Evolutionary conservation across 2,329 filamentous ascomycete species (phyloP), one percentile per base, ranked within the genome.

Genomic region (Phyllosticta citriasiana): DNA sequence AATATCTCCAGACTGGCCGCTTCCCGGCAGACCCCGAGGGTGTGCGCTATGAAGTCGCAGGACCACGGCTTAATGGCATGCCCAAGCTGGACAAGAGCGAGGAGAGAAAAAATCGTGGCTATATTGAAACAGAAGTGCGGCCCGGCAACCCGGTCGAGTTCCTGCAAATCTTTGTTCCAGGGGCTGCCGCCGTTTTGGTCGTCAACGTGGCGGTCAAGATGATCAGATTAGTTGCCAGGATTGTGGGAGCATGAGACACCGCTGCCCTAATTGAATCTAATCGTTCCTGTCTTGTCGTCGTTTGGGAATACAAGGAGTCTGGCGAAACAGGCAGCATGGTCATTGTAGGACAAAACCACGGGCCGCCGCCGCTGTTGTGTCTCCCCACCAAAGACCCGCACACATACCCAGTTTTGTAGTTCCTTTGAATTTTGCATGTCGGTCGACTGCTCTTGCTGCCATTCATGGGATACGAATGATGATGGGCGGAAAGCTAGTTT

Each of bases 1-100:
- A 88, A 62, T 97, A 91, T 72, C 75, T 76, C 30, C 67, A 74
- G 58, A 91, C 86, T 0, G 91, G 91, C 2, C 83, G 87, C n/a
- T 96, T 99, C 69, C 94, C 94, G 0, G 81, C 86, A 1, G 87
- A 88, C 64, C 76, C 53, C 33, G 61, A 58, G 14, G 55, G 40
- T 27, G 14, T 54, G 2, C 47, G 57, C 19, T 57, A 54, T n/a
- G 64, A 61, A n/a, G 26, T 54, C n/a, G n/a, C 25, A 16, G 59
- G 47, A 19, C 51, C 25, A 9, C 26, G 53, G 2, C 33, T 55
- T 10, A 62, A 58, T 24, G 53, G 57, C 56, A 47, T 25, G 55
- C 26, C 56, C 14, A 62, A 33, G n/a, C 24, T 59, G 10, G 52
- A 62, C 25, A 55, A 58, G 40, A 27, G n/a, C 24, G 56, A 55